Base-by-base conservation (phyloP, 2,329 filamentous ascomycete genomes). In the Penicillium paneum region DNA sequence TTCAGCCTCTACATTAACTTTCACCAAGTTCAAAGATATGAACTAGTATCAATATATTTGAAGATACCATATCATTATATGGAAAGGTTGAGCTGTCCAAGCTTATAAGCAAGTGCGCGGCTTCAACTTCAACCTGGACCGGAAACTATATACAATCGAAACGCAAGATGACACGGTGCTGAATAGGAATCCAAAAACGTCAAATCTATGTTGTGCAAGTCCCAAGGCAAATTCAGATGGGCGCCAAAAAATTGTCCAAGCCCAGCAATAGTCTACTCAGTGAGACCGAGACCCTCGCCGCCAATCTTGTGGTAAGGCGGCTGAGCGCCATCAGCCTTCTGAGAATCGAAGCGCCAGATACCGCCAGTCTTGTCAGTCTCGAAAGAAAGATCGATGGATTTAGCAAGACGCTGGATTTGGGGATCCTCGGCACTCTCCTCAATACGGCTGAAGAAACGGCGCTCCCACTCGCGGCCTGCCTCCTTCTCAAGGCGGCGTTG, bases 381-480 rank as follows among this genome's bases (percentile, higher is more conserved):
- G 17, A 84, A 67, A 63, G 64, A 54, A 28, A 76, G 58, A 19
- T 73, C 73, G 21, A 78, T 70, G 51, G 66, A 69, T 38, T 72
- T 74, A 3, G 73, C 76, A 41, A 83, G 68, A 31, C 69, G 61
- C 45, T 71, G 66, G 60, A 82, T 75, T 2, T 69, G 64, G 29
- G 60, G 40, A 53, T 78, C 63, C 34, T 73, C 67, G 21, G 69
- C 68, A 24, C 67, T 62, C 21, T 71, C 65, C 8, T 75, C 66
- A 26, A 72, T 58, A 19, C 70, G 68, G 40, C 66, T 83, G 76
- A 97, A 99, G 78, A 94, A 97, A 51, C 88, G 82, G 42, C 91
- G 82, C 67, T 91, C 83, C 93, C 94, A 99, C 38, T 83, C 79
- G 40, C 82, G 81, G 19, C 86, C 86, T 64, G 91, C 89, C n/a